Base-by-base conservation (phyloP, 306 rosid species). In the Rosa persica region DNA sequence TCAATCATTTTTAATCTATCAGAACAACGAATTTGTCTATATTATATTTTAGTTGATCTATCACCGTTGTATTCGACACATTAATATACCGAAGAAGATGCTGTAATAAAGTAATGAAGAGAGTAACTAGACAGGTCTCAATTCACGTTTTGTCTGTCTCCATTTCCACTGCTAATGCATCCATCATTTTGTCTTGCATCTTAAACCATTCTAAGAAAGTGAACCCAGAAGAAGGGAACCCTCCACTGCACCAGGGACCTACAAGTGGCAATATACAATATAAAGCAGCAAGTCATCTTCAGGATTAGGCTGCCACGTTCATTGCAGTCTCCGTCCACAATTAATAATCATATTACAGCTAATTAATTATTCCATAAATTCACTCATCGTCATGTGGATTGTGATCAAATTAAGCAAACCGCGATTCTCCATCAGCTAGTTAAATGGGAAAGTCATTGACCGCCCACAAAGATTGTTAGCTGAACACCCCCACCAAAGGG, bases 131-230 rank as follows among this genome's bases (percentile, higher is more conserved):
- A 85, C 87, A 86, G 23, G 83, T 74, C 78, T 52, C 20, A 66
- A 49, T 65, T 58, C 79, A 85, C 85, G 42, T 85, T 44, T 80
- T 79, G 76, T 82, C 67, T 76, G 76, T 79, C 88, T 67, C 83
- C 77, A 58, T 44, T 42, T 42, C 12, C 73, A 58, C 77, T 71
- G 36, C 27, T 36, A 12, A 30, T 79, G 70, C 73, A 87, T 88
- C 87, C 73, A 88, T 88, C 86, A 84, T 85, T 81, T 61, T 76
- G 64, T 49, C 92, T 88, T 88, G 82, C 91, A 78, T 81, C 80
- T 52, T 83, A 89, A 86, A 83, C 84, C 84, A 79, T 75, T 54
- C 25, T 66, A 70, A 38, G 46, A 20, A 71, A 67, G 76, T 6
- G 48, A 27, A 72, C 10, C 76, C 76, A 27, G 47, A 64, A 36